Percentiles rank a stretch among this genome's conserved stretches.
phyloP scores from a whole-genome alignment of 163 green algal genomes.

The Chlorella variabilis region DNA sequence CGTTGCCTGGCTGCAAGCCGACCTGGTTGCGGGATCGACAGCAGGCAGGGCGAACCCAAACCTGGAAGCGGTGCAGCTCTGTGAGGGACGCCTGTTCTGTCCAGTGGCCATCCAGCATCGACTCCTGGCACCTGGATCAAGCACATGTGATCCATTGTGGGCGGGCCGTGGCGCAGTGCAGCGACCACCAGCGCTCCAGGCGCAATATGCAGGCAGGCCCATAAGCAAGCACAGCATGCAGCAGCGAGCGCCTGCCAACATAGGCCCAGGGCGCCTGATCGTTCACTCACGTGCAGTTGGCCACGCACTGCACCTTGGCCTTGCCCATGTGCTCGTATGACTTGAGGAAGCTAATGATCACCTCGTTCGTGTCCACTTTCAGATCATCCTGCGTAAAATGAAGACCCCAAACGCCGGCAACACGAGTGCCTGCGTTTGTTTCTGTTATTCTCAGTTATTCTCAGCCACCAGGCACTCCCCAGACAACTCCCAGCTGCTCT shows the following conservation, averaged over 20 bases:
- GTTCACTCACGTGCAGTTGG: conserved; percentile 1
- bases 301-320: conserved; percentile 2
- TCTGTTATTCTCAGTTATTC: too few species aligned
- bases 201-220: neutral
- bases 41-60: neutral
- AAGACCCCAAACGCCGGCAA: too few species aligned
- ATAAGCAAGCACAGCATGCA: too few species aligned
- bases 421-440: too few species aligned
- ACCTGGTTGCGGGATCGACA: neutral
- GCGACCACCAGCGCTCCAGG: neutral
- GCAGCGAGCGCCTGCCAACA: too few species aligned
- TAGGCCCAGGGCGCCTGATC: too few species aligned
- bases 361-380: neutral
- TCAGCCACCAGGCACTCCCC: too few species aligned
- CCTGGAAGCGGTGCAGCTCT: conserved; percentile 10
- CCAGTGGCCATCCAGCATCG: neutral
- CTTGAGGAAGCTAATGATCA: neutral
- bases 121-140: neutral
- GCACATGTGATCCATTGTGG: neutral
- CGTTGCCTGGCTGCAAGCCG: neutral
- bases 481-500: too few species aligned
- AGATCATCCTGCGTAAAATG: neutral
- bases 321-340: conserved; percentile 5
- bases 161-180: neutral
- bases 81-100: neutral